phyloP scores from a whole-genome alignment of 208 protist genomes.

The Phytomonas francai region DNA sequence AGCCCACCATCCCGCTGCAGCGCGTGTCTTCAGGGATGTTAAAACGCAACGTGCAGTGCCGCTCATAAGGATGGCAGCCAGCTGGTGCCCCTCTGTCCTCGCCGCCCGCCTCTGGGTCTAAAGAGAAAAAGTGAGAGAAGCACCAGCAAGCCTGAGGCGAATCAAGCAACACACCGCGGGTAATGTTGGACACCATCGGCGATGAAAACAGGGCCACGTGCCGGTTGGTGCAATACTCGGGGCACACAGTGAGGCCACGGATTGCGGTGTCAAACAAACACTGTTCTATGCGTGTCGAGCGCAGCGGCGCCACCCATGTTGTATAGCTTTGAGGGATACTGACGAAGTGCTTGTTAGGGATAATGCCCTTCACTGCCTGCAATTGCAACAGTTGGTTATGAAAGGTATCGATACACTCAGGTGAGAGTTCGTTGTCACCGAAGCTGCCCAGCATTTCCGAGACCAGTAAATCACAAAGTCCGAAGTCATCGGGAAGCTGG shows the following conservation, averaged over 20 bases:
- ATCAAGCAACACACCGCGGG: slow-evolving; percentile 34
- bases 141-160: slow-evolving; percentile 68
- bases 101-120: not conserved
- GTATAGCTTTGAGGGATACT: slow-evolving; percentile 78
- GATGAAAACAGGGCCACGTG: slow-evolving; percentile 59
- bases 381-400: slow-evolving; percentile 43
- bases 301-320: slow-evolving; percentile 67
- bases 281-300: slow-evolving; percentile 49
- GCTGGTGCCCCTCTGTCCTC: not conserved
- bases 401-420: slow-evolving; percentile 98
- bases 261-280: slow-evolving; percentile 39
- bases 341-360: slow-evolving; percentile 31
- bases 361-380: slow-evolving; percentile 29
- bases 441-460: slow-evolving; percentile 98
- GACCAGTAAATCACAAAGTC: slow-evolving; percentile 93
- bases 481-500: slow-evolving; percentile 47
- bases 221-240: slow-evolving; percentile 31
- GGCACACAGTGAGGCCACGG: slow-evolving; percentile 52
- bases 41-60: slow-evolving; percentile 20
- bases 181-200: slow-evolving; percentile 66
- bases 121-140: slow-evolving; percentile 41
- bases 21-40: slow-evolving; percentile 21
- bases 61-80: not conserved
- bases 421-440: slow-evolving; percentile 99
- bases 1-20: slow-evolving; percentile 61